phyloP scores from a whole-genome alignment of 2,329 filamentous ascomycete species.

The Exophiala spinifera region DNA sequence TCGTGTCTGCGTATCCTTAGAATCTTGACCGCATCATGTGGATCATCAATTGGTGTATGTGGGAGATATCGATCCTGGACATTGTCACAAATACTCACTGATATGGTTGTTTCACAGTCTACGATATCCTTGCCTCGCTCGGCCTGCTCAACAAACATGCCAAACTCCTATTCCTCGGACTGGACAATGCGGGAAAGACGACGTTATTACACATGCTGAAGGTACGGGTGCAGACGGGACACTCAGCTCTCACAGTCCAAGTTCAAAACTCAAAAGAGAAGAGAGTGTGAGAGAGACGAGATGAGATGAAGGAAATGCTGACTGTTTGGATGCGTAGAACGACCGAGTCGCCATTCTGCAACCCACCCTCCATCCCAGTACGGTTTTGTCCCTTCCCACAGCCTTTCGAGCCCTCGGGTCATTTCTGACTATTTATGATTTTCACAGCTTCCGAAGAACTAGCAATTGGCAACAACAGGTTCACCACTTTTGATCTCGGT shows the following conservation, averaged over 20 bases:
- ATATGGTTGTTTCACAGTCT: conserved; percentile 55
- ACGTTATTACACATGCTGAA: conserved; percentile 94
- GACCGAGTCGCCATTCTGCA: conserved; percentile 88
- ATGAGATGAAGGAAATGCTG: background rate
- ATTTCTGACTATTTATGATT: background rate
- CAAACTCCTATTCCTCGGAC: conserved; percentile 88
- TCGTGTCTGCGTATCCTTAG: background rate
- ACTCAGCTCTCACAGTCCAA: conserved; percentile 9
- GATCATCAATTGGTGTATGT: conserved; percentile 92
- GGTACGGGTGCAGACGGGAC: conserved; percentile 47
- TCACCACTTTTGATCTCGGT: conserved; percentile 91
- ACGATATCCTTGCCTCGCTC: conserved; percentile 81
- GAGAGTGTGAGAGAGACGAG: conserved; percentile 3
- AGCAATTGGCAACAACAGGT: conserved; percentile 87
- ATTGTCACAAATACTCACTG: conserved; percentile 11
- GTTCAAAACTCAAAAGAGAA: conserved; percentile 1
- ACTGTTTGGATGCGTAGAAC: conserved; percentile 55
- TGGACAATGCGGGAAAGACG: conserved; percentile 94
- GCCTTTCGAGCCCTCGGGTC: background rate
- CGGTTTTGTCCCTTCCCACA: conserved; percentile 36
- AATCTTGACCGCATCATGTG: conserved; percentile 59
- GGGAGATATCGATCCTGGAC: background rate
- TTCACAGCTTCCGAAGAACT: conserved; percentile 79
- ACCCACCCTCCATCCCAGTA: conserved; percentile 88
- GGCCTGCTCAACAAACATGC: conserved; percentile 93